phyloP scores from a whole-genome alignment of 2,329 filamentous ascomycete species.

The Colletotrichum higginsianum region DNA sequence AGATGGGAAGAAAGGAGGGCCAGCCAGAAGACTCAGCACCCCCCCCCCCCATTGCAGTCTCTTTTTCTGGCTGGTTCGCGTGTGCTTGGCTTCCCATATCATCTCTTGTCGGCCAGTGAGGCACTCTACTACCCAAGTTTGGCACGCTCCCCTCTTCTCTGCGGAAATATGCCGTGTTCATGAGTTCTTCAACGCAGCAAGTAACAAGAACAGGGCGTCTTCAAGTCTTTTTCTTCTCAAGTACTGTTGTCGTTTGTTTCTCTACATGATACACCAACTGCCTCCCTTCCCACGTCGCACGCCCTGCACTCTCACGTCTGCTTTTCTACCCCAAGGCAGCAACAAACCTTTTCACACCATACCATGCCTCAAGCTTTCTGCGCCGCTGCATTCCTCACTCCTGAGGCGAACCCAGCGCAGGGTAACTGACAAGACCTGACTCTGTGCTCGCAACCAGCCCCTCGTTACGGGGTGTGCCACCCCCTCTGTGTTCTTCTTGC shows the following conservation, averaged over 20 bases:
- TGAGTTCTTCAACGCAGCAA: background rate
- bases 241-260: background rate
- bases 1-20: conserved; percentile 14
- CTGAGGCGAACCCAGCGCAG: conserved; percentile 38
- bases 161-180: background rate
- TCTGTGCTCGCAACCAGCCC: conserved; percentile 43
- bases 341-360: conserved; percentile 6
- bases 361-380: conserved; percentile 36
- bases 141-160: background rate
- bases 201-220: background rate
- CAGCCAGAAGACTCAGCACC: conserved; percentile 23
- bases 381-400: conserved; percentile 32
- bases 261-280: background rate
- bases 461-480: conserved; percentile 30
- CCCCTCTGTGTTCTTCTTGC: conserved; percentile 29
- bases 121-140: background rate
- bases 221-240: background rate
- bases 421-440: conserved; percentile 42
- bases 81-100: conserved; percentile 28
- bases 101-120: conserved; percentile 16
- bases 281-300: background rate
- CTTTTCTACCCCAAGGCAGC: background rate
- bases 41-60: conserved; percentile 24
- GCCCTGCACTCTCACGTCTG: conserved; percentile 1
- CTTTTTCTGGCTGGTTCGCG: conserved; percentile 15